Conservation (phyloP, 2,329 filamentous ascomycete genomes). For the Teratosphaeria destructans region DNA sequence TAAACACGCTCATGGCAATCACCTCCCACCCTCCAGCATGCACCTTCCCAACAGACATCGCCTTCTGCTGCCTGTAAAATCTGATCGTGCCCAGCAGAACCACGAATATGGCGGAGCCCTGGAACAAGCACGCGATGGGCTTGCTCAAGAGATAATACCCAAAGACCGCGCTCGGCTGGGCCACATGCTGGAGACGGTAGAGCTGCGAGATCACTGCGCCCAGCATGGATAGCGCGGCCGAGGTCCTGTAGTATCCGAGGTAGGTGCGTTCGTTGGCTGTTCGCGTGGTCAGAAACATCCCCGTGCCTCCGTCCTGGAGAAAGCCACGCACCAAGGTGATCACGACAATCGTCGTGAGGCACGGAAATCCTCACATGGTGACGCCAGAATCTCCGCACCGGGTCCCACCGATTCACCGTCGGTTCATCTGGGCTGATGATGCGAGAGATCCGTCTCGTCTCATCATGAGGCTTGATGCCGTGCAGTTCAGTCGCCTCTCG, state of each 20-base stretch:
- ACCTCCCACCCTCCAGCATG: conserved; percentile 51
- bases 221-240: conserved; percentile 55
- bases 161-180: conserved; percentile 35
- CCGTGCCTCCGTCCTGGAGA: too few species aligned
- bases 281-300: neutral
- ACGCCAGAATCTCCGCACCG: conserved; percentile 37
- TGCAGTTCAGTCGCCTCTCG: conserved; percentile 26
- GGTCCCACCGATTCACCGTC: conserved; percentile 26
- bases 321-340: conserved; percentile 43
- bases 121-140: conserved; percentile 45
- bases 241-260: conserved; percentile 62
- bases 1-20: conserved; percentile 35
- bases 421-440: conserved; percentile 6
- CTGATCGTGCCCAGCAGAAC: conserved; percentile 46
- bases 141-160: conserved; percentile 52
- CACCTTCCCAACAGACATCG: conserved; percentile 47
- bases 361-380: conserved; percentile 42
- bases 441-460: conserved; percentile 1
- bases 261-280: conserved; percentile 65
- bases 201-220: conserved; percentile 58
- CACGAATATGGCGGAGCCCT: conserved; percentile 39
- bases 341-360: conserved; percentile 40
- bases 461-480: conserved; percentile 1
- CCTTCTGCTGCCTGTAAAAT: conserved; percentile 52
- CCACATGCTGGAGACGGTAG: conserved; percentile 48